Base-by-base conservation (phyloP, 2,329 filamentous ascomycete species). In the Fusarium setosum region DNA sequence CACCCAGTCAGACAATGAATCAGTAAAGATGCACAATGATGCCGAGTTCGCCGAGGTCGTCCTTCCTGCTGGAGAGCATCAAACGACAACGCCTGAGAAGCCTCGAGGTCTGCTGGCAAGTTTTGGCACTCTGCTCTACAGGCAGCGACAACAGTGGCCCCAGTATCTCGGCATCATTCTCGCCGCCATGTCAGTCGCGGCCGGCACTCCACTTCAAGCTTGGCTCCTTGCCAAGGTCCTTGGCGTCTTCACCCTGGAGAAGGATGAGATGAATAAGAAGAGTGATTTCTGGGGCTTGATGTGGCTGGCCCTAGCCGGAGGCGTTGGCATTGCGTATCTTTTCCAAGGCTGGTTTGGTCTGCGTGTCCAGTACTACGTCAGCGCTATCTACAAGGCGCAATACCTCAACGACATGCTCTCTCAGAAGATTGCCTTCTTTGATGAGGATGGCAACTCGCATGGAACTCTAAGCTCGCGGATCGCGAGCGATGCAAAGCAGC, bases 281-380 rank as follows among this genome's bases (percentile, higher is more conserved):
- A 49, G 63, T 2, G 42, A 70, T 4, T 76, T 76, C 23, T 77
- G 73, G 75, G 72, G 70, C 1, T 45, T 75, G 10, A 74, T 76
- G 72, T 77, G 75, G 67, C 21, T 75, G 4, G 73, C 72, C 4
- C 67, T 77, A 0, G 74, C 75, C 0, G 67, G 60, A 1, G 72
- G 68, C 2, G 68, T 75, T 13, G 73, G 74, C 0, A 34, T 77
- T 10, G 62, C 70, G 0, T 77, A 74, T 48, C 61, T 75, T 3
- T 56, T 53, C 2, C 58, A 68, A 6, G 71, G 70, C 5, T 76
- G 70, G 70, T 45, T 64, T 3, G 53, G 57, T 4, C 4, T 65
- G 6, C 60, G 40, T 1, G 56, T 60, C 0, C 66, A 71, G 6
- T 58, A 63, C 4, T 41, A 26, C 2, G 54, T 72, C 54, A 65